These are phyloP conservation scores for Primulina eburnea DNA, from an alignment of 257 asterid species.

Conservation along the genomic window DNA sequence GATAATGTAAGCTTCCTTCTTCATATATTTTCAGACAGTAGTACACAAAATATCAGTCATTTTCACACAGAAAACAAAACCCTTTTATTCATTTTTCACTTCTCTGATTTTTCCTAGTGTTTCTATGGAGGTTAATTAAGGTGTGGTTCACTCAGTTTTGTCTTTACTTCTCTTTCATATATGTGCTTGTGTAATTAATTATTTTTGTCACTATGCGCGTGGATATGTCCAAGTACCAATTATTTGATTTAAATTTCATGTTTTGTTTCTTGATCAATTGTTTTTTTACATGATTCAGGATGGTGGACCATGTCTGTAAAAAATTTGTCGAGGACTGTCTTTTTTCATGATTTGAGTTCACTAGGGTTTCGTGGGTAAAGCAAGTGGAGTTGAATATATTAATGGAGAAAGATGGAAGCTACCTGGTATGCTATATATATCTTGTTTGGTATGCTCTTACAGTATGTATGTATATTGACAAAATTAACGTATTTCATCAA, in stretches of 20 bases:
- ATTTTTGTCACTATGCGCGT: slow-evolving; percentile 28
- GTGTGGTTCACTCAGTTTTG: slow-evolving; percentile 21
- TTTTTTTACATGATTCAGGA: slow-evolving; percentile 25
- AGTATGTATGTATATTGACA: background rate
- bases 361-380: slow-evolving; percentile 29
- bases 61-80: slow-evolving; percentile 11
- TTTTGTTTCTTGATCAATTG: background rate
- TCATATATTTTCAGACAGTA: slow-evolving; percentile 22
- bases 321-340: slow-evolving; percentile 13
- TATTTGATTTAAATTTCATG: slow-evolving; percentile 23
- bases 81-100: slow-evolving; percentile 8
- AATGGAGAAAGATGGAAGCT: slow-evolving; percentile 71
- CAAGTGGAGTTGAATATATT: slow-evolving; percentile 13
- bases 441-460: too few relatives aligned
- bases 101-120: slow-evolving; percentile 1
- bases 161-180: slow-evolving; percentile 20
- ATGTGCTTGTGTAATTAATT: slow-evolving; percentile 23
- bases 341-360: slow-evolving; percentile 30
- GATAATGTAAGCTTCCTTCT: slow-evolving; percentile 15
- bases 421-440: slow-evolving; percentile 39
- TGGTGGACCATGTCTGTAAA: slow-evolving; percentile 46
- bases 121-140: slow-evolving; percentile 23
- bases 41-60: slow-evolving; percentile 1
- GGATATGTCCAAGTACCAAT: slow-evolving; percentile 27
- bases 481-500: background rate